phyloP scores from a whole-genome alignment of 1,139 yeast genomes.

The Protomyces inouyei region DNA sequence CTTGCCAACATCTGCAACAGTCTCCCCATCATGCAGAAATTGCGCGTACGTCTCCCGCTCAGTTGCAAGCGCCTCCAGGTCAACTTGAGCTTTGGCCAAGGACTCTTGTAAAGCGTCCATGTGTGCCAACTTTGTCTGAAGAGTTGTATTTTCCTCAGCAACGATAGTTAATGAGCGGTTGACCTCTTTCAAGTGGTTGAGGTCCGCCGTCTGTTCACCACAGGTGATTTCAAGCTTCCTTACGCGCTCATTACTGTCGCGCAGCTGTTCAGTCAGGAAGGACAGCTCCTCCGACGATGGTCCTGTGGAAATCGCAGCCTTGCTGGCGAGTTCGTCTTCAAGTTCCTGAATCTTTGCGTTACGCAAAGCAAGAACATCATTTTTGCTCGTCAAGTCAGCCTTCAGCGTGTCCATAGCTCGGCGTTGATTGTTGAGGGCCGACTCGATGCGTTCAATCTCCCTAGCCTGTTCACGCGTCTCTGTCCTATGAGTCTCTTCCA shows the following conservation, averaged over 20 bases:
- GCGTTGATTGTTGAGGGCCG: constrained; percentile 31
- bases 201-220: constrained; percentile 48
- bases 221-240: constrained; percentile 53
- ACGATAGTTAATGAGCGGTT: constrained; percentile 50
- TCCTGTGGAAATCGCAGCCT: constrained; percentile 36
- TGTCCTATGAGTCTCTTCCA: constrained; percentile 30
- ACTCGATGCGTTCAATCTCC: constrained; percentile 30
- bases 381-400: constrained; percentile 25
- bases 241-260: constrained; percentile 55
- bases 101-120: constrained; percentile 48
- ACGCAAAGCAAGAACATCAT: constrained; percentile 9
- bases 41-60: constrained; percentile 44
- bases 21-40: constrained; percentile 36
- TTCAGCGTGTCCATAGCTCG: constrained; percentile 29
- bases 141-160: constrained; percentile 47
- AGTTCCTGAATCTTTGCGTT: constrained; percentile 35
- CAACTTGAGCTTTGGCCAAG: constrained; percentile 51
- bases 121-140: constrained; percentile 45
- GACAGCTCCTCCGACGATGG: constrained; percentile 36
- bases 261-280: constrained; percentile 51
- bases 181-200: constrained; percentile 44
- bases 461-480: constrained; percentile 28
- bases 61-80: constrained; percentile 48
- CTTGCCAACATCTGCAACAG: constrained; percentile 35
- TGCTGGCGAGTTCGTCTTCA: constrained; percentile 41